Evolutionary conservation across 331 rosid species (phyloP).

Genomic region (Spiraea crenata): DNA sequence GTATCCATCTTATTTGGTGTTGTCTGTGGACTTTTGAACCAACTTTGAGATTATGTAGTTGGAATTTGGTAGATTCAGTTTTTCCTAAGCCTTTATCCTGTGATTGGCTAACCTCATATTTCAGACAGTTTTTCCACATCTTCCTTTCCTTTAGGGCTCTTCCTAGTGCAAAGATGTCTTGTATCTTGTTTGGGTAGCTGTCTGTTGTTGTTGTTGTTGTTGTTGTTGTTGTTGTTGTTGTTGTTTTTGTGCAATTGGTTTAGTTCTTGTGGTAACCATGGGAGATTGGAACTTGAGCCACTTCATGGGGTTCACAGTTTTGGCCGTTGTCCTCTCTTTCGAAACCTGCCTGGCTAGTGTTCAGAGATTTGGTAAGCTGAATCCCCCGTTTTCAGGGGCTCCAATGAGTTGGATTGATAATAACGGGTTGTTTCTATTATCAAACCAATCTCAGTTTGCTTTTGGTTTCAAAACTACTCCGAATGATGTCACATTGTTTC

Average conservation of each 20-base stretch:
- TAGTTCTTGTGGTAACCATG: slow-evolving; percentile 41
- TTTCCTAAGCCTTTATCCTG: neutral
- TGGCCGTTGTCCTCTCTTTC: slow-evolving; percentile 25
- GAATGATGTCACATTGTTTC: slow-evolving; percentile 46
- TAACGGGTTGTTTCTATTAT: slow-evolving; percentile 59
- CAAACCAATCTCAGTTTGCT: slow-evolving; percentile 40
- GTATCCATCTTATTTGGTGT: neutral
- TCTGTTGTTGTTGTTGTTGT: neutral
- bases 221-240: neutral
- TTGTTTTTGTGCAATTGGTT: slow-evolving; percentile 4
- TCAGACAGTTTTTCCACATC: neutral
- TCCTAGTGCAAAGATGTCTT: slow-evolving; percentile 6
- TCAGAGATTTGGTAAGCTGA: slow-evolving; percentile 30
- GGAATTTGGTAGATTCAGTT: slow-evolving; percentile 18
- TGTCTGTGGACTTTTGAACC: neutral
- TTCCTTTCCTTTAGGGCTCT: neutral
- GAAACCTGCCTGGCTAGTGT: slow-evolving; percentile 42
- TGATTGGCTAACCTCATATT: slow-evolving; percentile 4
- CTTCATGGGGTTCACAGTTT: slow-evolving; percentile 24
- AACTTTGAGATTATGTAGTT: neutral
- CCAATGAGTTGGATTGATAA: slow-evolving; percentile 73
- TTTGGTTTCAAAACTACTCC: slow-evolving; percentile 55
- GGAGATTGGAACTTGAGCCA: slow-evolving; percentile 29
- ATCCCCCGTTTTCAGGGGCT: slow-evolving; percentile 48
- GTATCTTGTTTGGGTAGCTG: slow-evolving; percentile 4